A percentile compares a stretch with the other conserved stretches of the same genome.
phyloP scores from a whole-genome alignment of 108 stramenopile species.

The Epithemia pelagica region DNA sequence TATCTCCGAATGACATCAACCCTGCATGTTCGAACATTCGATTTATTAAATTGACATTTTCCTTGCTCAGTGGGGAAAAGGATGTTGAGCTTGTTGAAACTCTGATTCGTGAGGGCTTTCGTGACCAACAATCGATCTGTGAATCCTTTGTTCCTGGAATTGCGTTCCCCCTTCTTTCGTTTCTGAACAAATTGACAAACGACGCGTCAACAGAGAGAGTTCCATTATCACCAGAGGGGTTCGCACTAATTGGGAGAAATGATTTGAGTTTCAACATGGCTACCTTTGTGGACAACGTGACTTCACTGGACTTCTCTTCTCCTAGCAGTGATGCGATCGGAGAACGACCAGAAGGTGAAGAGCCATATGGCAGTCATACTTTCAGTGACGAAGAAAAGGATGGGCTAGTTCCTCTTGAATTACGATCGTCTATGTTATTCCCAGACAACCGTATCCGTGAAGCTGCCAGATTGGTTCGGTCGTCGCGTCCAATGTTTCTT shows the following conservation, averaged over 20 bases:
- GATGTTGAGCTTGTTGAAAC: slow-evolving; percentile 23
- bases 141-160: slow-evolving; percentile 59
- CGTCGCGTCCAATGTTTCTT: slow-evolving; percentile 77
- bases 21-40: slow-evolving; percentile 41
- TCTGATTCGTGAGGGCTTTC: slow-evolving; percentile 64
- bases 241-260: slow-evolving; percentile 69
- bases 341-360: not conserved
- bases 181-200: slow-evolving; percentile 47
- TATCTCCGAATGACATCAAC: not conserved
- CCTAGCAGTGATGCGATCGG: not conserved
- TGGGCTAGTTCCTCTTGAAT: slow-evolving; percentile 68
- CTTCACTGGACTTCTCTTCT: slow-evolving; percentile 1
- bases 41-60: slow-evolving; percentile 13
- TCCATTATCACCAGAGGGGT: slow-evolving; percentile 37
- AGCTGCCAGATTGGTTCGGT: slow-evolving; percentile 84
- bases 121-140: slow-evolving; percentile 27
- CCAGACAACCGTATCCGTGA: slow-evolving; percentile 87
- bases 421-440: slow-evolving; percentile 80
- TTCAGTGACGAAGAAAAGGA: slow-evolving; percentile 56
- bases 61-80: slow-evolving; percentile 11
- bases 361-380: slow-evolving; percentile 1
- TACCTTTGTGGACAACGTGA: not conserved
- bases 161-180: slow-evolving; percentile 60
- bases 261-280: slow-evolving; percentile 50
- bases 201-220: slow-evolving; percentile 33